Percentiles rank a stretch among this genome's conserved stretches.
Conservation (phyloP, 352 stramenopile genomes). For the Phytopythium sindhum region DNA sequence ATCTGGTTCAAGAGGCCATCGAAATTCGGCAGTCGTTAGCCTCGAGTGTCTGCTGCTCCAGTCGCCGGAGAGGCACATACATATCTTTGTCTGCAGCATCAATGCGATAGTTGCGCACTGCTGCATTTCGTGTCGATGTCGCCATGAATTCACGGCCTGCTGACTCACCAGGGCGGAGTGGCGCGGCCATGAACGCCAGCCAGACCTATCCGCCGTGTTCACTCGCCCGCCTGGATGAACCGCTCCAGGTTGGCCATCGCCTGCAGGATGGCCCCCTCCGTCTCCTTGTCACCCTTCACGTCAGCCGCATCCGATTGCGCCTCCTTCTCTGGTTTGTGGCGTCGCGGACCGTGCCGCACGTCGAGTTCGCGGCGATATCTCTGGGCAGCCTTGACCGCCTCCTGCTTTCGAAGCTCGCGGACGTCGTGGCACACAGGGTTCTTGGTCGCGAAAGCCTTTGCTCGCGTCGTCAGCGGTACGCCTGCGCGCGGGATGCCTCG, state of each 20-base stretch:
- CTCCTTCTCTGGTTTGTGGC: background rate
- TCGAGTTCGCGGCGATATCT: constrained; percentile 37
- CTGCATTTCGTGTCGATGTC: no score
- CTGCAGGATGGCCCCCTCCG: constrained; percentile 17
- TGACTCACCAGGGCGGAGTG: no score
- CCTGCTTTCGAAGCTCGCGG: constrained; percentile 34
- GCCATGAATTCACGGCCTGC: background rate
- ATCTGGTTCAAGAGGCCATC: no score
- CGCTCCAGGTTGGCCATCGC: constrained; percentile 17
- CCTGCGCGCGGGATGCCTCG: constrained; percentile 39
- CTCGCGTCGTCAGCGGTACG: constrained; percentile 40
- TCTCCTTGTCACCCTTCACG: constrained; percentile 6
- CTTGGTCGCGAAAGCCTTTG: constrained; percentile 35
- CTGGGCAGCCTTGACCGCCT: constrained; percentile 39
- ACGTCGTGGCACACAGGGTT: constrained; percentile 47
- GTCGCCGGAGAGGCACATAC: no score
- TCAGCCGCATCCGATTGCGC: background rate
- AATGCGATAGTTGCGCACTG: no score
- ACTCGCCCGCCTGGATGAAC: background rate
- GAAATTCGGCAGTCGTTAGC: no score
- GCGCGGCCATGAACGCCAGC: no score
- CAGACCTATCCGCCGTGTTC: background rate
- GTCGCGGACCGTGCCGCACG: constrained; percentile 5
- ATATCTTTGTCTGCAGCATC: no score
- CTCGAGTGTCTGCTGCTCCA: no score